Base-by-base conservation (phyloP, 495 filamentous ascomycete species). In the Annulohypoxylon stygium region DNA sequence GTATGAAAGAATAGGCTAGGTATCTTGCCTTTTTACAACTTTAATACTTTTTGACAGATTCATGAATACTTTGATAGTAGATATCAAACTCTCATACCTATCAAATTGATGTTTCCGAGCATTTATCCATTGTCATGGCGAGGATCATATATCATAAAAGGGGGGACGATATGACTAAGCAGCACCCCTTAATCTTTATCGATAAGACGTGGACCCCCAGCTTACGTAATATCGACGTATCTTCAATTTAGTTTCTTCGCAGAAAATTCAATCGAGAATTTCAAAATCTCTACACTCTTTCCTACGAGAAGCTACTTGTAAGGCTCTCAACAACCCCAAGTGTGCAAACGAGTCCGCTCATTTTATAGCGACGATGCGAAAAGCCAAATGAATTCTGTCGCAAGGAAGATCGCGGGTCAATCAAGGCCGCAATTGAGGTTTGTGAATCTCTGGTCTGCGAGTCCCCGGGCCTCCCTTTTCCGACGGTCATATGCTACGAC, bases 401-500 rank as follows among this genome's bases (percentile, higher is more conserved):
- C 65, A 70, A 70, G 67, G 65, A 70, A 70, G 65, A 68, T 76
- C 45, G 54, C 60, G 10, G 70, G 67, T 68, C 69, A 73, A 64
- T 43, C 69, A 47, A 58, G 73, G 63, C 75, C 68, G 8, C 50
- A 60, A 16, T 64, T 73, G 59, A 74, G 64, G 61, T 59, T 72
- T 62, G 39, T 48, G 18, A 43, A 51, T 16, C 11, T 47, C 8
- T 70, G 71, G 62, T 59, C 50, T 63, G 20, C 43, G 41, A 50
- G 43, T 33, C 55, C 48, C 50, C 45, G 18, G 69, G 41, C 33
- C 53, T 62, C 61, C 62, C 39, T 61, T 57, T 16, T 65, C 11
- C 73, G 65, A 23, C 78, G 76, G 69, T 18, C 65, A 48, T 80
- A 81, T 66, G 79, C 80, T 16, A 78, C 77, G 12, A 73, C 74